phyloP scores from a whole-genome alignment of 306 rosid species.

The Trifolium dubium region DNA sequence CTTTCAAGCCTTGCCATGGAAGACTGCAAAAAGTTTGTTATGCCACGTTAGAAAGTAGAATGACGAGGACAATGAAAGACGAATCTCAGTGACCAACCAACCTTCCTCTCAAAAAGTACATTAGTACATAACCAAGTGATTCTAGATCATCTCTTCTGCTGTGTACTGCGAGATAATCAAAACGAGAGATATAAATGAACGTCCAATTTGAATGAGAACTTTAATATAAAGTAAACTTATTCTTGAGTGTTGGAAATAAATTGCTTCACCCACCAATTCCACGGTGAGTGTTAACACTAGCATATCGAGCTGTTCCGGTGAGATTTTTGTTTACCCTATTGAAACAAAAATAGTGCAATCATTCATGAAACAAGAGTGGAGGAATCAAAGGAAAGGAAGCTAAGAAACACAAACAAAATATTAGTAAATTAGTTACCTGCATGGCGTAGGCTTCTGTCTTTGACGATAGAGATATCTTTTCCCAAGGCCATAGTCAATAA shows the following conservation, averaged over 20 bases:
- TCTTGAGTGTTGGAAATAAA: slow-evolving; percentile 26
- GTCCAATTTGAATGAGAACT: neutral
- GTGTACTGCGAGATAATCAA: slow-evolving; percentile 70
- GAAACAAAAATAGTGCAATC: slow-evolving; percentile 21
- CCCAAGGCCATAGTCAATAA: slow-evolving; percentile 96
- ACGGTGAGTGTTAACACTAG: slow-evolving; percentile 97
- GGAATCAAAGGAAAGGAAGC: neutral
- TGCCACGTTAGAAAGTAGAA: slow-evolving; percentile 32
- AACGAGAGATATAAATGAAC: slow-evolving; percentile 4
- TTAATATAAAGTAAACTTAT: slow-evolving; percentile 20
- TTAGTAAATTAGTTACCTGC: slow-evolving; percentile 61
- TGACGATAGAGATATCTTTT: slow-evolving; percentile 89
- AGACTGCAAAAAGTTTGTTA: slow-evolving; percentile 63
- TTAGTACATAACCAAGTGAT: slow-evolving; percentile 96
- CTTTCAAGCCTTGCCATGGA: slow-evolving; percentile 99
- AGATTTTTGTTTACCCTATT: slow-evolving; percentile 97
- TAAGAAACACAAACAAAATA: slow-evolving; percentile 27
- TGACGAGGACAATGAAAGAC: slow-evolving; percentile 4
- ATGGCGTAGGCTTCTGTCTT: slow-evolving; percentile 94
- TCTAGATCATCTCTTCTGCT: slow-evolving; percentile 99
- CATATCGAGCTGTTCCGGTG: slow-evolving; percentile 99
- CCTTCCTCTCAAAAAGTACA: slow-evolving; percentile 99
- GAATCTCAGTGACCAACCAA: slow-evolving; percentile 20
- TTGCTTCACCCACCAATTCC: slow-evolving; percentile 82
- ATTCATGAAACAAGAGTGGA: slow-evolving; percentile 12